Base-by-base conservation (phyloP, 2,329 filamentous ascomycete species). In the Rutstroemia sp. region DNA sequence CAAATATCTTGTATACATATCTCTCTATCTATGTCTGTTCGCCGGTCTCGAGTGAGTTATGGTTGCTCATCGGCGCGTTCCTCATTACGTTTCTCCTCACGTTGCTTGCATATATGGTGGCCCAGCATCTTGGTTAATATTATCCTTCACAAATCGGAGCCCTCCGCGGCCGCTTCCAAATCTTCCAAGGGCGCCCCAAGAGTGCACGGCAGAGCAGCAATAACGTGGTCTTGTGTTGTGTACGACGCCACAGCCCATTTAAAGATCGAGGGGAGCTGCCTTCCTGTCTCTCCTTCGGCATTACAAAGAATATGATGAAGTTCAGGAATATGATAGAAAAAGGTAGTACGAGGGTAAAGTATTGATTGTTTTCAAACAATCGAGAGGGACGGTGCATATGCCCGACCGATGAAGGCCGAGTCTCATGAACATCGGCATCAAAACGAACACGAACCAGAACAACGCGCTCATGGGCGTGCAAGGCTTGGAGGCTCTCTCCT, bases 311-410 rank as follows among this genome's bases (percentile, higher is more conserved):
- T 23, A 23, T 49, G 16, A 50, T 19, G 34, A 39, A 48, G 17
- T 34, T 34, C 16, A 17, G 44, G 9, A 44, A 55, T 50, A 16
- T 55, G 53, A 55, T 37, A 55, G 47, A 55, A 34, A 14, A 6
- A 21, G 17, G 53, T 55, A 23, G 37, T 39, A 51, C 53, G 19
- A 44, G n/a, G 2, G 16, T 42, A 19, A 50, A 55, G 30, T 55
- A 55, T 55, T 55, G 53, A 45, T 51, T 45, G 25, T 50, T 50
- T 51, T 55, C 46, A 51, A 50, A 55, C 46, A 50, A 25, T 55
- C 14, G 19, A 51, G 46, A 55, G 53, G 53, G 38, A 23, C 44
- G 27, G 23, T 55, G 53, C 53, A 55, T 55, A 51, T 41, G 19
- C 41, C 46, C 46, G 46, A 37, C 25, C 46, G 53, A 55, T 50